Conservation (phyloP, 306 rosid genomes). For the Lotus japonicus region DNA sequence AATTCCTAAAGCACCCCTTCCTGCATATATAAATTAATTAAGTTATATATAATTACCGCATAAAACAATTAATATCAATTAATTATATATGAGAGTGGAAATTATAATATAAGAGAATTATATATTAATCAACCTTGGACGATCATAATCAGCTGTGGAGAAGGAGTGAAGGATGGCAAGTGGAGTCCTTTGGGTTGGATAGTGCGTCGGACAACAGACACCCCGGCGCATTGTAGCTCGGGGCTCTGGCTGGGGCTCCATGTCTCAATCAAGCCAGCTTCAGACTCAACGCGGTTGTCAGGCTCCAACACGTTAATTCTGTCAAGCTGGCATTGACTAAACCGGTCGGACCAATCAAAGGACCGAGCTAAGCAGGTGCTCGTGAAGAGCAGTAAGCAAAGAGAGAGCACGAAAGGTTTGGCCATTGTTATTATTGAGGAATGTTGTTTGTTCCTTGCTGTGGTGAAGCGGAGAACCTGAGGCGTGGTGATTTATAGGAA, state of each 20-base stretch:
- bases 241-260: conserved; percentile 21
- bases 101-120: too few relatives aligned
- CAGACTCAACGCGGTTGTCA: conserved; percentile 15
- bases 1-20: conserved; percentile 15
- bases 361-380: conserved; percentile 25
- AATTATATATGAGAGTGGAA: too few relatives aligned
- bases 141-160: conserved; percentile 6
- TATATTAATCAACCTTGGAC: too few relatives aligned
- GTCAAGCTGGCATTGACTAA: conserved; percentile 21
- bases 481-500: conserved; percentile 13
- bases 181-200: conserved; percentile 15
- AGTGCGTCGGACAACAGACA: conserved; percentile 19
- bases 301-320: conserved; percentile 21
- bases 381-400: neutral
- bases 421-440: conserved; percentile 13
- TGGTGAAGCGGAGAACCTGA: neutral
- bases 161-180: conserved; percentile 22
- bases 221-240: conserved; percentile 24
- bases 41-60: too few relatives aligned
- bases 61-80: too few relatives aligned
- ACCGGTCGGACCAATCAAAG: neutral
- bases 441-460: too few relatives aligned
- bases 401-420: neutral
- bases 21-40: neutral
- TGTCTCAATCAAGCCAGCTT: conserved; percentile 27